Base-by-base conservation (phyloP, 371 early-diverging fungal species). In the Chytridium lagenaria region DNA sequence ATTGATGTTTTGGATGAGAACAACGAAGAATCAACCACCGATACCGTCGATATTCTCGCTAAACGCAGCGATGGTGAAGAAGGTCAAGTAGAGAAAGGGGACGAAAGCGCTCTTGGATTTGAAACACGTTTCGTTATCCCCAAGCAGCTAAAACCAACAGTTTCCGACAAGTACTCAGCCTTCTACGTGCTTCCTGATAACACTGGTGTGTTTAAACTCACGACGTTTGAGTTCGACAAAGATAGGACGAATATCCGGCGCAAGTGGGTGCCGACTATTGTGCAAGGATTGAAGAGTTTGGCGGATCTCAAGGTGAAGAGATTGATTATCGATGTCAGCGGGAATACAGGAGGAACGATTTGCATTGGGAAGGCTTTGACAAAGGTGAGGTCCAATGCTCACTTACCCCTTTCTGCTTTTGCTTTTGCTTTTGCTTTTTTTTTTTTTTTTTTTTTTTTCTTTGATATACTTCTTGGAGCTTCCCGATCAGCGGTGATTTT, bases 141-240 rank as follows among this genome's bases (percentile, higher is more conserved):
- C 12, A 44, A 44, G 19, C 44, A 44, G 44, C 7, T 44, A 7
- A 44, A 44, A 44, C 44, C 44, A 12, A 12, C 19, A 7, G 12
- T 12, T 7, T 44, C 44, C 7, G 44, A 44, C 44, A 44, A 44
- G 12, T 44, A 44, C 44, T 12, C 19, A 19, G 44, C 44, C 12
- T 44, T 44, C 44, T 44, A 44, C 44, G 44, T 44, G 19, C 44
- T 44, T 44, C 44, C 44, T 19, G 44, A 44, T 19, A 19, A 19
- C 44, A 44, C 44, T 7, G 57, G 57, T 23, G 57, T 55, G 16
- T 55, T 55, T 23, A 55, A 55, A 23, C 57, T 55, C 10, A 30
- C 26, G 7, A 55, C 57, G 10, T 55, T 55, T 55, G 23, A 15
- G 10, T 55, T 55, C 23, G 57, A 55, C 26, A 19, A 26, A 10